phyloP scores from a whole-genome alignment of 441 rosid species.

The Aleurites moluccanus region DNA sequence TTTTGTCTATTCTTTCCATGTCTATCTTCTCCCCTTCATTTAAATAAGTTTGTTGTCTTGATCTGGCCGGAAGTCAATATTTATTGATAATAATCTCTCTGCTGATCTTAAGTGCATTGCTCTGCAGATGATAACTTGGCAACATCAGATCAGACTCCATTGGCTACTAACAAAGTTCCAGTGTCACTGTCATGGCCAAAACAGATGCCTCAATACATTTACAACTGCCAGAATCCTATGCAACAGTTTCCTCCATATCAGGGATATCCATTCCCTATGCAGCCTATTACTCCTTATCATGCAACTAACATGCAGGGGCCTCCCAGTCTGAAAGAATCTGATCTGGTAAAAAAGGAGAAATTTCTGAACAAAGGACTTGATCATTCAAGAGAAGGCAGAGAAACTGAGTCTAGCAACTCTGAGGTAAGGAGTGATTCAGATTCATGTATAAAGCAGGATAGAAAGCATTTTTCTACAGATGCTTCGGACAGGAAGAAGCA shows the following conservation, averaged over 20 bases:
- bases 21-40: not conserved
- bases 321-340: constrained; percentile 26
- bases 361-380: constrained; percentile 36
- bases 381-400: constrained; percentile 42
- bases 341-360: constrained; percentile 39
- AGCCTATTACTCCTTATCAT: constrained; percentile 46
- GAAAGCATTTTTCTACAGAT: constrained; percentile 42
- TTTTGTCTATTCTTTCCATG: constrained; percentile 22
- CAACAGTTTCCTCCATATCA: constrained; percentile 59
- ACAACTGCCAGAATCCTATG: constrained; percentile 44
- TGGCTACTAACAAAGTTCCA: constrained; percentile 42
- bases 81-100: not conserved
- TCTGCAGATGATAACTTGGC: constrained; percentile 49
- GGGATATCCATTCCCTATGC: constrained; percentile 76
- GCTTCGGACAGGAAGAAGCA: constrained; percentile 44
- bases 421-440: constrained; percentile 50
- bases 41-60: not conserved
- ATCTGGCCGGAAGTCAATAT: not conserved
- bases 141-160: constrained; percentile 34
- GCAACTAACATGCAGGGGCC: constrained; percentile 54
- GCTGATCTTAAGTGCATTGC: constrained; percentile 23
- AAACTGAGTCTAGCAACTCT: constrained; percentile 53
- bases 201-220: constrained; percentile 68
- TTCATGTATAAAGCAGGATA: constrained; percentile 41
- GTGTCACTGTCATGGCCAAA: constrained; percentile 64